Conservation (phyloP, 805 yeast genomes). For the Metschnikowia colocasiae region DNA sequence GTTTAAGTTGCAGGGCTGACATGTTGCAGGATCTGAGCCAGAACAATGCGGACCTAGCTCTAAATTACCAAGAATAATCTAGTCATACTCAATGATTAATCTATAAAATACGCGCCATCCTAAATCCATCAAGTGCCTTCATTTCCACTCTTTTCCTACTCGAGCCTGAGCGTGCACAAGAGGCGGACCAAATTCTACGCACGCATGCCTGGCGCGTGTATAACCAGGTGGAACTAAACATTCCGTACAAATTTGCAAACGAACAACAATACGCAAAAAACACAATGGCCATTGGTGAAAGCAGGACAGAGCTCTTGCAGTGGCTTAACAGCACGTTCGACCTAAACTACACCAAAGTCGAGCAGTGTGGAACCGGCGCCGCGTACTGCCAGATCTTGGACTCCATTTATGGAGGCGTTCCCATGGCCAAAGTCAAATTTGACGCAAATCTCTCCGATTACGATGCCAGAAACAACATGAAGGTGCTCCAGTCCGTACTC, state of each 20-base stretch:
- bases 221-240: background rate
- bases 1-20: too few species aligned
- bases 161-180: background rate
- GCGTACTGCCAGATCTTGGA: constrained; percentile 92
- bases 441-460: constrained; percentile 61
- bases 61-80: too few species aligned
- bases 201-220: background rate
- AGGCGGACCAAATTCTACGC: background rate
- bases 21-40: too few species aligned
- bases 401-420: constrained; percentile 76
- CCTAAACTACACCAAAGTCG: constrained; percentile 69
- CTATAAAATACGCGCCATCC: too few species aligned
- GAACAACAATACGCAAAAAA: background rate
- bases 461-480: constrained; percentile 76
- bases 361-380: constrained; percentile 94
- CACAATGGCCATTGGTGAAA: constrained; percentile 50
- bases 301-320: constrained; percentile 74
- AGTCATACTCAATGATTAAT: too few species aligned
- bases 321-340: constrained; percentile 80
- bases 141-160: too few species aligned
- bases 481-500: constrained; percentile 80
- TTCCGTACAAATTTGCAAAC: background rate
- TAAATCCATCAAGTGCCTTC: too few species aligned
- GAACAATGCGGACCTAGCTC: too few species aligned
- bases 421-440: constrained; percentile 74